Evolutionary conservation across 2,329 filamentous ascomycete genomes (phyloP).

Genomic region (Ascochyta fabae): DNA sequence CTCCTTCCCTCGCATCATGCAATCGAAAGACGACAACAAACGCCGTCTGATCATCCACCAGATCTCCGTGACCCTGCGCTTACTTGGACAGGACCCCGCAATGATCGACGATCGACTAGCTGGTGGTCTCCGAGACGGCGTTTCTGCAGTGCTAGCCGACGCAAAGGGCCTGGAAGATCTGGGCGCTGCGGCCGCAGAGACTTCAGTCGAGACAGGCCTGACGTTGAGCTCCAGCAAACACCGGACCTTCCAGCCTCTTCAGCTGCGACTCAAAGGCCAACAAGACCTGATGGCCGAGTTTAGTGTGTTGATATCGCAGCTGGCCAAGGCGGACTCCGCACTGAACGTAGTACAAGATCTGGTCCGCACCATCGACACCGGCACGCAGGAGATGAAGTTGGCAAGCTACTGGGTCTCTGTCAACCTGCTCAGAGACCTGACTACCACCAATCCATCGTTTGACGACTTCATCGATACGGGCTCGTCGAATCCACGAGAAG

Average conservation of each 20-base stretch:
- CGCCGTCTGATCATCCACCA: conserved; percentile 77
- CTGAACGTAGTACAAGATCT: conserved; percentile 67
- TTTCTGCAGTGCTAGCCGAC: conserved; percentile 59
- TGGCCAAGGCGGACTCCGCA: conserved; percentile 54
- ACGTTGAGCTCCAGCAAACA: conserved; percentile 27
- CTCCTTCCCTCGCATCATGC: conserved; percentile 81
- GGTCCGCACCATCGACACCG: conserved; percentile 66
- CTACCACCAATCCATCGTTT: conserved; percentile 60
- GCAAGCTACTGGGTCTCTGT: conserved; percentile 83
- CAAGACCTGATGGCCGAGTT: conserved; percentile 68
- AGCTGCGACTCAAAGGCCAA: conserved; percentile 68
- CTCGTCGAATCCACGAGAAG: conserved; percentile 33
- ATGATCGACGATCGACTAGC: conserved; percentile 72
- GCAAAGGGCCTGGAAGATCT: conserved; percentile 35
- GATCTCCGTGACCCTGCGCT: conserved; percentile 73
- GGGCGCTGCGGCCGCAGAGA: conserved; percentile 9
- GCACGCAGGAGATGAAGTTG: conserved; percentile 65
- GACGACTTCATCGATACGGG: conserved; percentile 71
- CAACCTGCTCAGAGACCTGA: conserved; percentile 68
- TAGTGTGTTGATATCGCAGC: conserved; percentile 63
- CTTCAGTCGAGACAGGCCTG: conserved; percentile 23
- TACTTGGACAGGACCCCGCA: conserved; percentile 68
- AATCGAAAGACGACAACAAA: conserved; percentile 78
- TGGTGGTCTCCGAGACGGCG: conserved; percentile 75
- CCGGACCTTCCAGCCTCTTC: conserved; percentile 63